Evolutionary conservation across 371 early-diverging fungal genomes (phyloP).

Genomic region (Haplosporangium sp.): DNA sequence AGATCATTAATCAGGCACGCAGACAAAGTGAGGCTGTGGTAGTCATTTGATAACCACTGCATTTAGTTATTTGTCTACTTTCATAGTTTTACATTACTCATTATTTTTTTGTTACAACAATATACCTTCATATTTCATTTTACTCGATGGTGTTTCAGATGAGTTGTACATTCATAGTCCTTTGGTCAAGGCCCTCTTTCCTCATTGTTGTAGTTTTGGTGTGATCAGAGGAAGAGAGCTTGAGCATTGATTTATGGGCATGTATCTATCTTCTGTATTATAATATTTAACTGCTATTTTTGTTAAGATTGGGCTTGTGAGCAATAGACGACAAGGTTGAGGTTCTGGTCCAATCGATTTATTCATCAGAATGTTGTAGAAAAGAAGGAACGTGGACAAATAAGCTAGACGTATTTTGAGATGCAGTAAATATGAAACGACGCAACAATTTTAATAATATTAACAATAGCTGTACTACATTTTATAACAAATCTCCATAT

Average conservation of each 20-base stretch:
- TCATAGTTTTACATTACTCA: background rate
- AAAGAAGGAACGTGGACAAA: background rate
- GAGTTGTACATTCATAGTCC: background rate
- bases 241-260: background rate
- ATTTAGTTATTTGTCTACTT: background rate
- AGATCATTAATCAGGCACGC: slow-evolving; percentile 11
- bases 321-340: background rate
- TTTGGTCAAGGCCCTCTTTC: background rate
- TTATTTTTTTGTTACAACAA: no score
- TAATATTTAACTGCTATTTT: background rate
- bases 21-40: background rate
- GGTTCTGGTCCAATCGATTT: background rate
- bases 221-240: slow-evolving; percentile 3
- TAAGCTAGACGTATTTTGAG: no score
- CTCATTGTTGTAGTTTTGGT: background rate
- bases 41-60: background rate
- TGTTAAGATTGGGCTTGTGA: slow-evolving; percentile 2
- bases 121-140: background rate
- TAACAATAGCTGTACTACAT: no score
- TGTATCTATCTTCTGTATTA: no score
- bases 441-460: no score
- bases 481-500: slow-evolving; percentile 35
- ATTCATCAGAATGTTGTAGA: background rate
- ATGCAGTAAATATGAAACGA: no score
- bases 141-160: background rate